Evolutionary conservation across 345 rosid genomes (phyloP), one percentile per base, ranked within the genome.

Genomic region (Salix exigua): DNA sequence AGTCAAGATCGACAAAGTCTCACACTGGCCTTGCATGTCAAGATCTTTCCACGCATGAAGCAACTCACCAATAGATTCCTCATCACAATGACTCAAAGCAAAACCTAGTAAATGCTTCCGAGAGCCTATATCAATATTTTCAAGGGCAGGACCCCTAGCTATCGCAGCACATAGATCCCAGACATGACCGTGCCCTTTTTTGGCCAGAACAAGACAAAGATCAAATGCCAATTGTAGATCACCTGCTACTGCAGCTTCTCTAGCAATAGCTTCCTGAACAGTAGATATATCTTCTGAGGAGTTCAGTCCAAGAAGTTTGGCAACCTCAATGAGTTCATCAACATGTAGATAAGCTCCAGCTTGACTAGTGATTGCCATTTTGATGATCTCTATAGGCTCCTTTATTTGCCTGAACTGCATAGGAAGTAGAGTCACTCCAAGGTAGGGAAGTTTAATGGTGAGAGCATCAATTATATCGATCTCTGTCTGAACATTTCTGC

Each of bases 131-230:
- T 92, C 99, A 92, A 96, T 93, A 79, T 88, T 86, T 70, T 92
- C 97, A 82, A 93, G 97, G 75, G 91, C 88, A 77, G 97, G 98
- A 79, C 98, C 98, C 80, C 96, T 94, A 60, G 98, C 99, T 75
- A 96, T 92, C 84, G 99, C 98, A 81, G 96, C 95, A 88, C 95
- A 91, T 80, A 96, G 85, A 84, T 96, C 99, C 99, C 99, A 96
- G 84, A 93, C 82, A 25, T 81, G 88, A 85, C 96, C 99, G 77
- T 96, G 96, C 69, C 99, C 99, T 76, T 96, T 93, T 79, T 81
- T 96, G 35, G 91, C 85, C 80, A 96, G 86, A 84, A 78, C 88
- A 82, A 91, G 89, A 85, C 98, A 92, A 48, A 93, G 88, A 87
- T 93, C 99, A 86, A 89, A 96, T 67, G 99, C 99, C 83, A 96